Percentiles rank a stretch among this genome's conserved stretches.
Conservation (phyloP, 1,139 yeast species). For the Sugiyamaella grinbergsii region DNA sequence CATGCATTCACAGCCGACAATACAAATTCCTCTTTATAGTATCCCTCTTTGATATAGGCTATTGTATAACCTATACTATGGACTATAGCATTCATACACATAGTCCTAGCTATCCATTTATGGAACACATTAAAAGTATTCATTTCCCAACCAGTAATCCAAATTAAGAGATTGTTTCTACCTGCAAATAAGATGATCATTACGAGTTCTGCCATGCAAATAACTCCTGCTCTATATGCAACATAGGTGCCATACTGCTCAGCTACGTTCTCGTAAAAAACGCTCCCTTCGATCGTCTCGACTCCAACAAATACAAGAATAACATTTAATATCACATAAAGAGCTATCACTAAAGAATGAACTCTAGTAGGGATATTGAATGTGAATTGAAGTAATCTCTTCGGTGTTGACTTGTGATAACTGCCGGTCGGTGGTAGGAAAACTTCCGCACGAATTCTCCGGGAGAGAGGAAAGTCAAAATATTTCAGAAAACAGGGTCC, state of each 20-base stretch:
- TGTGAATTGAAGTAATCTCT: slow-evolving; percentile 35
- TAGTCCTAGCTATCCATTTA: slow-evolving; percentile 63
- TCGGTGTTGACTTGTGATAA: slow-evolving; percentile 48
- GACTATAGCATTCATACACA: slow-evolving; percentile 49
- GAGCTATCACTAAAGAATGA: slow-evolving; percentile 53
- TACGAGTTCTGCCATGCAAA: slow-evolving; percentile 55
- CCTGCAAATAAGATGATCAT: slow-evolving; percentile 59
- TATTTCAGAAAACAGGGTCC: slow-evolving; percentile 18
- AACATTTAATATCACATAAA: slow-evolving; percentile 49
- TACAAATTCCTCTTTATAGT: background rate
- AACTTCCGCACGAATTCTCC: slow-evolving; percentile 25
- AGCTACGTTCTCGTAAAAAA: slow-evolving; percentile 41
- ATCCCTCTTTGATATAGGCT: slow-evolving; percentile 46
- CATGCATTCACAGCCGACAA: slow-evolving; percentile 4
- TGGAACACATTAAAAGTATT: slow-evolving; percentile 64
- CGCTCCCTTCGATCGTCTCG: slow-evolving; percentile 39
- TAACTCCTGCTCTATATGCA: slow-evolving; percentile 62
- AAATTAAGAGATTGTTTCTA: slow-evolving; percentile 65
- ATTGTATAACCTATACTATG: slow-evolving; percentile 34
- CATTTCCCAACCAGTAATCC: slow-evolving; percentile 66
- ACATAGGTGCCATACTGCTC: slow-evolving; percentile 47
- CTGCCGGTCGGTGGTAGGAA: slow-evolving; percentile 25
- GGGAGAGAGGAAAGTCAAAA: slow-evolving; percentile 23
- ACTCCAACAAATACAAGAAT: slow-evolving; percentile 47
- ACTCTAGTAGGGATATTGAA: slow-evolving; percentile 60